A percentile compares a stretch with the other conserved stretches of the same genome.
Conservation (phyloP, 2,329 filamentous ascomycete species). For the Apiospora marii region DNA sequence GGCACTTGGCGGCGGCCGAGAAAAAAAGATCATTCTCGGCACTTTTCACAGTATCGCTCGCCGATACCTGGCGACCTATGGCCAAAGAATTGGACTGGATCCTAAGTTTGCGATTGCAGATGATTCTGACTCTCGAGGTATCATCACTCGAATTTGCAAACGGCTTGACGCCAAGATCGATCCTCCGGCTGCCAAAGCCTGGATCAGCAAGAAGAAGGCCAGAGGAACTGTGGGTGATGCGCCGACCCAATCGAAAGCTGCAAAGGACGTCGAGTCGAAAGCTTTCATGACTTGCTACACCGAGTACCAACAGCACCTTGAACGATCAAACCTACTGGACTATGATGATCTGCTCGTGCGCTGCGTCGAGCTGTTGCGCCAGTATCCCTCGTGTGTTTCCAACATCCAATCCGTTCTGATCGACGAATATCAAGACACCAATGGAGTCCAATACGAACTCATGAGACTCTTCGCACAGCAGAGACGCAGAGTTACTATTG, state of each 20-base stretch:
- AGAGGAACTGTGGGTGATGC: constrained; percentile 54
- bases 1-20: constrained; percentile 79
- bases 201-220: constrained; percentile 76
- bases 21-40: constrained; percentile 81
- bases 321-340: constrained; percentile 83
- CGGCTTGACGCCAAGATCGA: constrained; percentile 74
- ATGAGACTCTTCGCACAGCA: constrained; percentile 86
- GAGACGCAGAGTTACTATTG: constrained; percentile 83
- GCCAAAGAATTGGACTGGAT: constrained; percentile 80
- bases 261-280: constrained; percentile 58
- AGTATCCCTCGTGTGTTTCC: constrained; percentile 80
- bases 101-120: constrained; percentile 93
- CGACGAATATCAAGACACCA: constrained; percentile 98
- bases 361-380: constrained; percentile 79
- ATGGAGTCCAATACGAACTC: constrained; percentile 91
- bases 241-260: constrained; percentile 52
- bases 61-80: constrained; percentile 84
- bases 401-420: constrained; percentile 93
- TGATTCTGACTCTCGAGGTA: constrained; percentile 77
- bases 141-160: constrained; percentile 85
- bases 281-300: constrained; percentile 70
- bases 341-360: constrained; percentile 91
- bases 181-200: constrained; percentile 71
- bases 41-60: constrained; percentile 95
- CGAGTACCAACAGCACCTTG: constrained; percentile 81